Base-by-base conservation (phyloP, 176 grass and related monocot species). In the Rhipidocladum racemiflorum region DNA sequence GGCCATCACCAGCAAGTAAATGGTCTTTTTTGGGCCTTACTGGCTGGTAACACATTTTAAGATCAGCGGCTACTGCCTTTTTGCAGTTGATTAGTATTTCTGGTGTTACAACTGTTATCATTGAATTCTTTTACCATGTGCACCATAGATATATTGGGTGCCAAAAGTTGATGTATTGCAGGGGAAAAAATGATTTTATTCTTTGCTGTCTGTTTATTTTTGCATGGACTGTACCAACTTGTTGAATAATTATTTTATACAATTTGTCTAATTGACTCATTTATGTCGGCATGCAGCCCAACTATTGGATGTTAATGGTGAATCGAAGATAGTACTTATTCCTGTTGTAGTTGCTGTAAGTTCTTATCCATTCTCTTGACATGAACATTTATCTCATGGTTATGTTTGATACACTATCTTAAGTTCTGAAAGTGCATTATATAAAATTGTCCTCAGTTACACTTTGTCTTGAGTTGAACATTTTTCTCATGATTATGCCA, bases 331-430 rank as follows among this genome's bases (percentile, higher is more conserved):
- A 35, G 74, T 94, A 4, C 88, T 91, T 78, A 94, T 95, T 53
- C 95, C 90, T 16, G 17, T 95, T 56, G 82, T 98, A 12, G 87
- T 98, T 70, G 92, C 76, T 57, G 92, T 95, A 91, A 98, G 92
- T 95, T 77, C 9, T 20, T 8, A 79, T 83, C 2, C 56, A 79
- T 28, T 73, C 29, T 70, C 57, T 62, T 80, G 23, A 32, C 67
- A 78, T 45, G 21, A 29, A 46, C 30, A 65, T 35, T 64, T 72
- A 75, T 76, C 20, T 15, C n/a, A 43, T 55, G 21, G 15, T 78
- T 78, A 36, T 65, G n/a, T 56, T 83, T 63, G 10, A 12, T 27
- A 10, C 35, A 6, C 3, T 43, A 82, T 68, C 27, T 70, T 27
- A 67, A 53, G 30, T 12, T 69, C 43, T 27, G 27, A 16, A 16